These are phyloP conservation scores for Yarrowia sp. DNA, from an alignment of 805 yeast genomes.

Conservation along the genomic window DNA sequence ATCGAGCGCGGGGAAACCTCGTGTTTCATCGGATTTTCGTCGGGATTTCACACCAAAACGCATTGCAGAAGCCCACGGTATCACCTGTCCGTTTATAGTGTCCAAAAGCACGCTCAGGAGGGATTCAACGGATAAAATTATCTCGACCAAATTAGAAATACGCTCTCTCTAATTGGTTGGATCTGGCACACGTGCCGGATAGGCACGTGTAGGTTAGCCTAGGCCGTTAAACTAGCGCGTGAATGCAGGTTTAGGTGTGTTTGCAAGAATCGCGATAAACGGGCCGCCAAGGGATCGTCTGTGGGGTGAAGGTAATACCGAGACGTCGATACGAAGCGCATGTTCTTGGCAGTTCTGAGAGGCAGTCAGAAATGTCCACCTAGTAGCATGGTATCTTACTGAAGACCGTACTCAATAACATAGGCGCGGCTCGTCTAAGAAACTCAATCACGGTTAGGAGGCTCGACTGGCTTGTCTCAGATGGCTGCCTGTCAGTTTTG, in stretches of 20 bases:
- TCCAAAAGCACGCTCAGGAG: background rate
- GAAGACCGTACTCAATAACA: no score
- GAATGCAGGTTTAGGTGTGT: background rate
- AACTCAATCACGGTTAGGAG: background rate
- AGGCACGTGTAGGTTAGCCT: constrained; percentile 1
- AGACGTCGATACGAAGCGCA: background rate
- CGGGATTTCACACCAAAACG: no score
- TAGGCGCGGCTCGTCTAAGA: background rate
- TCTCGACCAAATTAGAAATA: background rate
- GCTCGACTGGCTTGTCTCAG: background rate
- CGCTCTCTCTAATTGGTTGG: background rate
- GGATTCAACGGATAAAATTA: background rate
- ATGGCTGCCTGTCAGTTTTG: background rate
- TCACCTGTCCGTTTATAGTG: no score
- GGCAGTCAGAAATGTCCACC: no score
- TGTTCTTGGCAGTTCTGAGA: no score
- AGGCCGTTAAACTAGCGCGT: background rate
- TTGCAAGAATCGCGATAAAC: background rate
- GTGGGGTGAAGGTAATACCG: background rate
- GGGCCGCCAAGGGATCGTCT: background rate
- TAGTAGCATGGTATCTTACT: no score
- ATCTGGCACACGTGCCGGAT: background rate
- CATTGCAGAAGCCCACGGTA: no score
- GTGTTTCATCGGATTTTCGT: no score
- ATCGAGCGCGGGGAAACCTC: background rate